Conservation (phyloP, 176 grass and related monocot species). For the Saccharum officinarum region DNA sequence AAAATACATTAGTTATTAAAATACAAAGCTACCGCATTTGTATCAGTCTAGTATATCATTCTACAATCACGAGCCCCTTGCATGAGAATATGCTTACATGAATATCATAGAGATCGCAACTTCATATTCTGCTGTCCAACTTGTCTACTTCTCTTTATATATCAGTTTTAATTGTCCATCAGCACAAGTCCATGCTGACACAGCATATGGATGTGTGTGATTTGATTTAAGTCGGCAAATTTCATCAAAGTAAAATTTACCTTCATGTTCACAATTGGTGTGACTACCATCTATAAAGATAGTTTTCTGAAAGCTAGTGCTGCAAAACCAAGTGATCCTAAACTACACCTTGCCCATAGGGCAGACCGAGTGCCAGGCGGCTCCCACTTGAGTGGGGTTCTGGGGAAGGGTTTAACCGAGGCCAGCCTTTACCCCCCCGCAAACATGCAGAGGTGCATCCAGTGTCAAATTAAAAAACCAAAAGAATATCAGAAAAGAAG, state of each 20-base stretch:
- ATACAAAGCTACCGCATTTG: background rate
- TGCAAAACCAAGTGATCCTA: conserved; percentile 3
- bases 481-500: conserved; percentile 6
- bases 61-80: background rate
- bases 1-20: background rate
- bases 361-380: too few species aligned
- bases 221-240: background rate
- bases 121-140: background rate
- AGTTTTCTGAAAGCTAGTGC: background rate
- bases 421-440: too few species aligned
- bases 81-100: background rate
- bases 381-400: too few species aligned
- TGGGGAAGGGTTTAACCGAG: too few species aligned
- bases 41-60: background rate
- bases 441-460: background rate
- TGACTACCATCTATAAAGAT: background rate
- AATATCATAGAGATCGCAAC: background rate
- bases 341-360: background rate
- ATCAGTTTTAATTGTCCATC: conserved; percentile 1
- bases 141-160: conserved; percentile 8
- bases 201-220: background rate
- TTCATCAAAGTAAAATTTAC: background rate
- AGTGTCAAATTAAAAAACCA: background rate
- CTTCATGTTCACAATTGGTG: background rate
- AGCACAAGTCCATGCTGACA: conserved; percentile 16